phyloP scores from a whole-genome alignment of 371 early-diverging fungal genomes.

The Thermomucor indicae-seudaticae region DNA sequence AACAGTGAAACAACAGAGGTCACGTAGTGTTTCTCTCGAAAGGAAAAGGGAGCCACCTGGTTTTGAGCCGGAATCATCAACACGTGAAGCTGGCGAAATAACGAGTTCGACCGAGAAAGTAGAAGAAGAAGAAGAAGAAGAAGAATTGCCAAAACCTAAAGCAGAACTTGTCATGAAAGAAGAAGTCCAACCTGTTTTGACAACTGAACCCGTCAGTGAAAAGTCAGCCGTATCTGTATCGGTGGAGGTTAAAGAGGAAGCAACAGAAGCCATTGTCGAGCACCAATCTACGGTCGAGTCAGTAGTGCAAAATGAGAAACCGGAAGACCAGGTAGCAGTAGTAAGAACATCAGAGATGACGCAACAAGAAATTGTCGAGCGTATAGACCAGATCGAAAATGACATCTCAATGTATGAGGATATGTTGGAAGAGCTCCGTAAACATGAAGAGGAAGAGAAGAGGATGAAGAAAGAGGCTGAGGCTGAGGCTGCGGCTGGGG shows the following conservation, averaged over 20 bases:
- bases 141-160: too few relatives aligned
- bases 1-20: too few relatives aligned
- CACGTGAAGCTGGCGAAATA: too few relatives aligned
- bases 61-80: too few relatives aligned
- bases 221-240: neutral
- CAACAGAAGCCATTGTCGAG: neutral
- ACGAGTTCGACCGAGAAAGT: too few relatives aligned
- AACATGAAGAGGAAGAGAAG: conserved; percentile 10
- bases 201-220: too few relatives aligned
- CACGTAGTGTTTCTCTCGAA: too few relatives aligned
- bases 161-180: too few relatives aligned
- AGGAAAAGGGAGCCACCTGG: too few relatives aligned
- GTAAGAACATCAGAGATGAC: conserved; percentile 15
- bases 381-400: conserved; percentile 48
- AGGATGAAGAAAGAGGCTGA: conserved; percentile 4
- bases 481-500: conserved; percentile 1
- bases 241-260: neutral
- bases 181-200: too few relatives aligned
- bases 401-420: conserved; percentile 45
- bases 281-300: neutral
- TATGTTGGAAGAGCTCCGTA: conserved; percentile 26
- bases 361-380: conserved; percentile 46
- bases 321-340: neutral
- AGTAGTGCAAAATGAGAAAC: neutral
- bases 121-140: too few relatives aligned